Evolutionary conservation across 257 asterid species (phyloP), one percentile per base, ranked within the genome.

Genomic region (Linderniella brevidens): DNA sequence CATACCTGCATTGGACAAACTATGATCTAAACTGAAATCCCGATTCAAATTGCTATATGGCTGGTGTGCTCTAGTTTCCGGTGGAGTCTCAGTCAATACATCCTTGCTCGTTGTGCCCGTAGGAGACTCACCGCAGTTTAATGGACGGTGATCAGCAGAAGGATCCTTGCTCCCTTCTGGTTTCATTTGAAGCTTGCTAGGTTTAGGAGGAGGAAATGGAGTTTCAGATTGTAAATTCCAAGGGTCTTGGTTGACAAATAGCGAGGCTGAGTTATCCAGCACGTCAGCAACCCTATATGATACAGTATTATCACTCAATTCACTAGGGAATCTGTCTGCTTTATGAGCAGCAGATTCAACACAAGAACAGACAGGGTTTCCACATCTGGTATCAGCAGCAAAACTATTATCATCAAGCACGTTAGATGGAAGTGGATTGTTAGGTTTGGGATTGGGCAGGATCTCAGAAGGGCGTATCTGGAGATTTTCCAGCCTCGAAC

Each of bases 161-260:
- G 59, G 59, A 57, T 76, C 75, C 65, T 61, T 68, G 6, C 32
- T 25, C 3, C 61, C 49, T 15, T 84, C 97, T 72, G 66, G 83
- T 56, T 66, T 78, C 10, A 68, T 43, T 65, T 70, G 92, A 67
- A 72, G 54, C 65, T 74, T 80, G 80, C 62, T 77, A 36, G 94
- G 93, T 48, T 46, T 69, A 25, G 93, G 94, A 53, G 93, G 93
- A 53, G 93, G 92, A 51, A 75, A 73, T 43, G 73, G 86, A 55
- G 69, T 52, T 50, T 85, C 96, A 20, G 61, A 57, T 50, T 56
- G 67, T 68, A 81, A 40, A 68, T 55, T 77, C 93, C 94, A 90
- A 48, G 90, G 92, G 64, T 90, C 99, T 68, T 75, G 93, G 63
- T 77, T 64, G 62, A 78, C 64, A 64, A 76, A 81, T 38, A 78